Percentiles rank a stretch among this genome's conserved stretches.
These are phyloP conservation scores for Brassica napus DNA, from an alignment of 345 rosid genomes.

Conservation along the genomic window DNA sequence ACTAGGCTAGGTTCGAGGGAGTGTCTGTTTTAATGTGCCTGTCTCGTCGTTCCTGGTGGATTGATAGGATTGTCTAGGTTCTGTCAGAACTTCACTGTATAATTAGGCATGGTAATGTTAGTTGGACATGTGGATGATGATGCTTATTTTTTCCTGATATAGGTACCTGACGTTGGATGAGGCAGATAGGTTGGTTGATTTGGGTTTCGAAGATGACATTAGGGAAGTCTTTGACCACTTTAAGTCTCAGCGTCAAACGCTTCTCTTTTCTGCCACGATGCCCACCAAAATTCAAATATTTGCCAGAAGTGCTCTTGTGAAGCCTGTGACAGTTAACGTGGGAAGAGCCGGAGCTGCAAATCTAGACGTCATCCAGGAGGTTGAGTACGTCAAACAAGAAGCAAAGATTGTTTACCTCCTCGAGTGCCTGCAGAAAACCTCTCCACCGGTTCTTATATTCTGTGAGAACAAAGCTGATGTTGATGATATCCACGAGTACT, in stretches of 20 bases:
- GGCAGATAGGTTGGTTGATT: conserved; percentile 93
- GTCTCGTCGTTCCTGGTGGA: not conserved
- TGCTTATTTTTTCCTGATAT: conserved; percentile 22
- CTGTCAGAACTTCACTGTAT: not conserved
- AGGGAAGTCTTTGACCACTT: conserved; percentile 94
- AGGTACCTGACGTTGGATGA: conserved; percentile 94
- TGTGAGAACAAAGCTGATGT: conserved; percentile 99
- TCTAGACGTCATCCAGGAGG: conserved; percentile 96
- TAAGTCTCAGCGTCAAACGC: conserved; percentile 91
- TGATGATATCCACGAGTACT: conserved; percentile 87
- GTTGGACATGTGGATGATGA: conserved; percentile 3
- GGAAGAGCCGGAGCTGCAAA: conserved; percentile 99
- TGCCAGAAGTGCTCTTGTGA: conserved; percentile 86
- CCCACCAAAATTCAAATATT: conserved; percentile 93
- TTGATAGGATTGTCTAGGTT: not conserved
- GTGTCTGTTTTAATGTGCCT: not conserved
- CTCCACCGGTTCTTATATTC: conserved; percentile 88
- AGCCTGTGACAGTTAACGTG: conserved; percentile 82
- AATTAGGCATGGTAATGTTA: not conserved
- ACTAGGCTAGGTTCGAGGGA: not conserved
- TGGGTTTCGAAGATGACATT: conserved; percentile 96
- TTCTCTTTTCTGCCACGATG: conserved; percentile 95
- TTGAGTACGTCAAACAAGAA: conserved; percentile 93
- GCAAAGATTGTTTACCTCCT: conserved; percentile 94
- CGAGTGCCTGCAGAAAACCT: conserved; percentile 89